These are phyloP conservation scores for Coemansia sp. DNA, from an alignment of 192 early-diverging fungal species.

Conservation along the genomic window DNA sequence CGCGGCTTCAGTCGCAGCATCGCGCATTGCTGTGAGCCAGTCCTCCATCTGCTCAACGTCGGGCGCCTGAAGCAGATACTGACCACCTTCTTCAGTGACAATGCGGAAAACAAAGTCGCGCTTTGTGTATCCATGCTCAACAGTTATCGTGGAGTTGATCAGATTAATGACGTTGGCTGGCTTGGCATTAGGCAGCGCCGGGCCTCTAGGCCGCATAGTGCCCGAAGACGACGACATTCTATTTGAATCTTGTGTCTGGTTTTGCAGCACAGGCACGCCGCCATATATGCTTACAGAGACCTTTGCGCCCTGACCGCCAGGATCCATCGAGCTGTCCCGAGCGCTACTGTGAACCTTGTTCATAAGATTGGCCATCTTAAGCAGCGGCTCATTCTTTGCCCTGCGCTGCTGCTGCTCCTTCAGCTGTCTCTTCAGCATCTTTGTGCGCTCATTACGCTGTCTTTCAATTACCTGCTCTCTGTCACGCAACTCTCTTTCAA, in stretches of 20 bases:
- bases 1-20: constrained; percentile 69
- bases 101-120: constrained; percentile 77
- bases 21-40: constrained; percentile 69
- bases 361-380: constrained; percentile 58
- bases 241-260: constrained; percentile 13
- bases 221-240: constrained; percentile 31
- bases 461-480: constrained; percentile 50
- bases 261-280: not conserved
- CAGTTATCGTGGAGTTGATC: constrained; percentile 72
- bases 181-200: constrained; percentile 56
- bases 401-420: constrained; percentile 59
- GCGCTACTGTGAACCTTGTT: constrained; percentile 45
- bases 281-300: constrained; percentile 3
- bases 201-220: constrained; percentile 43
- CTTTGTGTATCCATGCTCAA: constrained; percentile 65
- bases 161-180: constrained; percentile 73
- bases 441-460: constrained; percentile 55
- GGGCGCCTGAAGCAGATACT: constrained; percentile 70
- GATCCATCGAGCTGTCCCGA: constrained; percentile 41
- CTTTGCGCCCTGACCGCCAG: constrained; percentile 1
- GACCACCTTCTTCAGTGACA: constrained; percentile 77
- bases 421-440: constrained; percentile 56
- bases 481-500: constrained; percentile 65
- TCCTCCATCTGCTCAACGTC: constrained; percentile 69
- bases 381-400: constrained; percentile 56